phyloP scores from a whole-genome alignment of 2,329 filamentous ascomycete species.

The Blastomyces gilchristii region DNA sequence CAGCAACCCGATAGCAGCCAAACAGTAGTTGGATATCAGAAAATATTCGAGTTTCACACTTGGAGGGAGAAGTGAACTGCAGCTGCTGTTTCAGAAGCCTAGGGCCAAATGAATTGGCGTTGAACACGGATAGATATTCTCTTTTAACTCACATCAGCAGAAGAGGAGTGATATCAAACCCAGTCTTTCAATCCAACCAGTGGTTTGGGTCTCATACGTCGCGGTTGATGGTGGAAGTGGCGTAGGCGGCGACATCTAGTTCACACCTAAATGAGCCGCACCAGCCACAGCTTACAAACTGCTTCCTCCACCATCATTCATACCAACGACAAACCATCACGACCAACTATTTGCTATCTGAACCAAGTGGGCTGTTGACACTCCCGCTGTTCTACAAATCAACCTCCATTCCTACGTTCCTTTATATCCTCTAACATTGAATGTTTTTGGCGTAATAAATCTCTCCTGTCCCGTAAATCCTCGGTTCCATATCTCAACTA shows the following conservation, averaged over 20 bases:
- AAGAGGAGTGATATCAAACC: too few relatives aligned
- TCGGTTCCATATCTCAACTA: neutral
- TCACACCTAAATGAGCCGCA: neutral
- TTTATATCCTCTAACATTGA: neutral
- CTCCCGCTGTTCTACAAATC: neutral
- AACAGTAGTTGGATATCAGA: neutral
- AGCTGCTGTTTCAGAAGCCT: neutral
- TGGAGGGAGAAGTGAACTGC: neutral
- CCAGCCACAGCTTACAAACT: neutral
- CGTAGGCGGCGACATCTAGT: neutral
- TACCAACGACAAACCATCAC: neutral
- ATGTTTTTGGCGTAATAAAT: neutral
- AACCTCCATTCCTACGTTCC: neutral
- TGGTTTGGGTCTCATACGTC: too few relatives aligned
- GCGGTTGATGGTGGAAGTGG: neutral
- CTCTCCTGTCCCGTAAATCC: neutral
- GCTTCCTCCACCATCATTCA: too few relatives aligned
- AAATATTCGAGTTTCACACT: neutral
- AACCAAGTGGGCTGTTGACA: neutral
- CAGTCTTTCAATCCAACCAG: too few relatives aligned
- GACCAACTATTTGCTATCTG: neutral
- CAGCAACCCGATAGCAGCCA: neutral
- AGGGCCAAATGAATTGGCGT: neutral
- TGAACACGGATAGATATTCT: neutral
- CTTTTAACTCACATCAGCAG: neutral